Base-by-base conservation (phyloP, 2,329 filamentous ascomycete genomes). In the Aureobasidium pullulans region DNA sequence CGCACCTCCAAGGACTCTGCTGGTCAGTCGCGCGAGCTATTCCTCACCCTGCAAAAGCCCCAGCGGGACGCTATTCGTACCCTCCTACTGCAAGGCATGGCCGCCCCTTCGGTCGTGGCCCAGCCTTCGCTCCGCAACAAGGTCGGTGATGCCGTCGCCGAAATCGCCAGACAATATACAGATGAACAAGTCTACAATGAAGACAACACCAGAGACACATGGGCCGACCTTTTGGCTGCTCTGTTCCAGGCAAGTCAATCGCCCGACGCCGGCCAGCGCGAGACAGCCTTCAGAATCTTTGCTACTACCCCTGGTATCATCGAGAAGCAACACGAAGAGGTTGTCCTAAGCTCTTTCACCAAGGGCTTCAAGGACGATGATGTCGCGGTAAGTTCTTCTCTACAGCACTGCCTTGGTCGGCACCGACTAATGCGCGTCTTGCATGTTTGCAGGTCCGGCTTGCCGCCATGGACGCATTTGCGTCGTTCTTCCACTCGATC, bases 61-160 rank as follows among this genome's bases (percentile, higher is more conserved):
- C 87, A 94, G 71, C 86, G 88, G 64, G 79, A 84, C 52, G 86
- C 84, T 49, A 96, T 97, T 68, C 85, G 91, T 66, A 82, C 88
- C 68, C 96, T 93, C 73, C 79, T 97, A 61, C 81, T 97, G 43
- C 83, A 92, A 69, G 85, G 84, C 56, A 79, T 96, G 57, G 84
- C 84, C 60, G 80, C 79, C 62, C 94, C 97, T 76, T 78, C 83
- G 23, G 83, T 88, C 63, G 53, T 47, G 19, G 37, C 43, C 11
- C 53, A 57, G 7, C 82, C 85, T 62, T 79, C 83, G 40, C 89
- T 96, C 48, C 83, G 94, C 68, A 94, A 96, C 77, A 99, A 99
- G 76, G 89, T 97, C 71, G 94, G 92, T 67, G 94, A 99, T 75
- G 91, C 93, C n/a, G 89, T 97, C 63, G 94, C 94, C 28, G 94